phyloP scores from a whole-genome alignment of 2,329 filamentous ascomycete species.

The Iodosphaeria phyllophila region DNA sequence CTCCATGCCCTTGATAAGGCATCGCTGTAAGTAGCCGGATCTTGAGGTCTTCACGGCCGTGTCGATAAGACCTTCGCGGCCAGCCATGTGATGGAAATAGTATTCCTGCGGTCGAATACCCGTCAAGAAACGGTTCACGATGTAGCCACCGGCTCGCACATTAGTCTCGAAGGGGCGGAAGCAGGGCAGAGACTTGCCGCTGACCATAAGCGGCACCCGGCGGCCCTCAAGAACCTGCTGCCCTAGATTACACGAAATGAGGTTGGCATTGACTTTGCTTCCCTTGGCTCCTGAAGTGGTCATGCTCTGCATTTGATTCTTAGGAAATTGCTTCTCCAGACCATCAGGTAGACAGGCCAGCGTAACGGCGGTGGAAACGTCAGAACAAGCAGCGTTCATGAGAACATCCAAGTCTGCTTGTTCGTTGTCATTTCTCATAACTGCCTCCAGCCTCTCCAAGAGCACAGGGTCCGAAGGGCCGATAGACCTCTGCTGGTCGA shows the following conservation, averaged over 20 bases:
- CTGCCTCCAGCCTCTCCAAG: conserved; percentile 64
- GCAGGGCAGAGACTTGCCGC: conserved; percentile 86
- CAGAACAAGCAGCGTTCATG: conserved; percentile 51
- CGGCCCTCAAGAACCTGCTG: conserved; percentile 93
- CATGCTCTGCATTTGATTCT: conserved; percentile 99
- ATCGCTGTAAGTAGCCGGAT: conserved; percentile 90
- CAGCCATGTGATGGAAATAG: conserved; percentile 99
- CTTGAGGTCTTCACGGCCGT: conserved; percentile 96
- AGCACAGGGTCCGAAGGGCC: conserved; percentile 51
- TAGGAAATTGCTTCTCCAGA: conserved; percentile 80
- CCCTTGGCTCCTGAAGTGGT: conserved; percentile 94
- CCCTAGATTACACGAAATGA: conserved; percentile 94
- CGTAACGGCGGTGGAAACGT: conserved; percentile 65
- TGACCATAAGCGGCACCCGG: conserved; percentile 92
- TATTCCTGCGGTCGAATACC: conserved; percentile 95
- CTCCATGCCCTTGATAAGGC: conserved; percentile 97
- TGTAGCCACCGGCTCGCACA: conserved; percentile 78
- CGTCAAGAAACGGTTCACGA: conserved; percentile 92
- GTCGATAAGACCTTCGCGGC: conserved; percentile 94
- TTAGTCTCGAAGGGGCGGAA: conserved; percentile 86
- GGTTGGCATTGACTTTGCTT: conserved; percentile 78
- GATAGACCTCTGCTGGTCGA: conserved; percentile 39
- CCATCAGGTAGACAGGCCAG: conserved; percentile 61
- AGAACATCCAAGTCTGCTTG: conserved; percentile 79
- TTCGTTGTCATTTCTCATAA: conserved; percentile 78